phyloP scores from a whole-genome alignment of 495 filamentous ascomycete genomes.

The Oidiodendron maius region DNA sequence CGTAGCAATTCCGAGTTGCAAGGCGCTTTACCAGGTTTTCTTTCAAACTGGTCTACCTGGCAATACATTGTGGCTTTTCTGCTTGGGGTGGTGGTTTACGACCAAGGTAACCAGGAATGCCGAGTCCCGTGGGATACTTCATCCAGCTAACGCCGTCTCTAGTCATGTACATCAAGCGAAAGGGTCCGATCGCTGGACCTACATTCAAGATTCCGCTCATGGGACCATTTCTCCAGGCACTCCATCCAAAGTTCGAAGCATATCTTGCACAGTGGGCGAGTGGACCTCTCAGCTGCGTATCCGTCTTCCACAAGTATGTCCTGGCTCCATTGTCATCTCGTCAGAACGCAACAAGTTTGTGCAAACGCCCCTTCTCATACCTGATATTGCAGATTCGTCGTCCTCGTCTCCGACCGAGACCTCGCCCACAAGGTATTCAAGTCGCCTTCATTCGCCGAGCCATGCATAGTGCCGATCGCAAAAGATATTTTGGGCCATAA shows the following conservation, averaged over 20 bases:
- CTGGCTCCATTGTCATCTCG: too few species aligned
- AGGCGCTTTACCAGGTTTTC: too few species aligned
- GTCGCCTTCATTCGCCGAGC: slow-evolving; percentile 86
- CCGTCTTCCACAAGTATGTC: slow-evolving; percentile 96
- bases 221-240: slow-evolving; percentile 87
- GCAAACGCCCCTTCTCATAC: background rate
- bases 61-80: too few species aligned
- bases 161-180: slow-evolving; percentile 84
- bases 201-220: slow-evolving; percentile 87
- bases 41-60: too few species aligned
- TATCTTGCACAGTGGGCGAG: slow-evolving; percentile 91
- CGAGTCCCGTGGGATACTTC: background rate
- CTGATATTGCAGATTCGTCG: slow-evolving; percentile 68
- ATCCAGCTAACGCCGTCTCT: slow-evolving; percentile 5
- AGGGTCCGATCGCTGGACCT: slow-evolving; percentile 80
- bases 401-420: slow-evolving; percentile 92
- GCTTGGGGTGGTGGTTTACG: slow-evolving; percentile 67
- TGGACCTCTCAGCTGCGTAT: slow-evolving; percentile 89
- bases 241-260: slow-evolving; percentile 85
- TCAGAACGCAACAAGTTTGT: background rate
- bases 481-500: slow-evolving; percentile 86
- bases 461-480: slow-evolving; percentile 92
- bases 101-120: slow-evolving; percentile 82
- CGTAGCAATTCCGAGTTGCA: too few species aligned
- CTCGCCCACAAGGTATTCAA: slow-evolving; percentile 98